Evolutionary conservation across 225 moss, liverwort and hornwort genomes (phyloP).

Genomic region (Pseudisothecium myosuroides): DNA sequence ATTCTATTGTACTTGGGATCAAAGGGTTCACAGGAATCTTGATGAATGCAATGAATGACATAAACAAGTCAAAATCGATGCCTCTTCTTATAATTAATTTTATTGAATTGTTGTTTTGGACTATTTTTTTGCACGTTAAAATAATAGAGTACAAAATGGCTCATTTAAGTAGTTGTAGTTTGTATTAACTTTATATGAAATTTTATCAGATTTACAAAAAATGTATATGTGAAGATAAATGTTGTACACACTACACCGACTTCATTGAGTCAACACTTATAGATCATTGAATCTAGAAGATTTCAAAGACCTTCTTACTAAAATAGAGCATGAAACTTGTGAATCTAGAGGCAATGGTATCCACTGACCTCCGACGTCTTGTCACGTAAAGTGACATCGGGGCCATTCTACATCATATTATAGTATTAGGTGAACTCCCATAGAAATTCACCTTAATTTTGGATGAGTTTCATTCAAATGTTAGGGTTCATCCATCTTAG

Average conservation of each 20-base stretch:
- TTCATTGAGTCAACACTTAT: not conserved
- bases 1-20: not conserved
- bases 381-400: too few relatives aligned
- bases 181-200: not conserved
- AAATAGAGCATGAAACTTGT: not conserved
- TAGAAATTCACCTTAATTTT: too few relatives aligned
- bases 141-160: rapidly evolving
- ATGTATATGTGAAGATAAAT: not conserved
- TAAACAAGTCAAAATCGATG: not conserved
- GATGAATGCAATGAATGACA: not conserved
- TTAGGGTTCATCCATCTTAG: too few relatives aligned
- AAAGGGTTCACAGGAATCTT: not conserved
- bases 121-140: too few relatives aligned
- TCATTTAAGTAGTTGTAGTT: not conserved
- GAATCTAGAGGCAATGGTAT: not conserved
- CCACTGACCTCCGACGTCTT: not conserved
- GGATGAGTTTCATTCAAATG: too few relatives aligned
- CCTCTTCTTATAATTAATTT: too few relatives aligned
- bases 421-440: too few relatives aligned
- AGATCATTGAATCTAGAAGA: not conserved
- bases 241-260: rapidly evolving
- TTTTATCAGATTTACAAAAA: not conserved
- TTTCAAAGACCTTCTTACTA: not conserved
- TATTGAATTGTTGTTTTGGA: not conserved
- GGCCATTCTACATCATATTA: too few relatives aligned